Conservation (phyloP, 768 basidiomycete species). For the Hericium rajendrae region DNA sequence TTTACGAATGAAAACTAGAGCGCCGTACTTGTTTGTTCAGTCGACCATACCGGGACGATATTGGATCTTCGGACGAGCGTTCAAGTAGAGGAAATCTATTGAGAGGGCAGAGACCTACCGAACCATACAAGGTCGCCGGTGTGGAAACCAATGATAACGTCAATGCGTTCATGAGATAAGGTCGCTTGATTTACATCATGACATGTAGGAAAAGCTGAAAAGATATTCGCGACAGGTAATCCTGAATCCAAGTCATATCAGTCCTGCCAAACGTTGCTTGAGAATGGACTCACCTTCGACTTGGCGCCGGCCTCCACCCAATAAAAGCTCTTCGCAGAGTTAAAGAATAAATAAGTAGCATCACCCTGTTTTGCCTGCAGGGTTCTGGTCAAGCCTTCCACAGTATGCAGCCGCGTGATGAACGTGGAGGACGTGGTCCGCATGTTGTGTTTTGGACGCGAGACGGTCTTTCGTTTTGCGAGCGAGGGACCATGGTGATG, state of each 20-base stretch:
- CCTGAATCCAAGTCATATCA: conserved; percentile 36
- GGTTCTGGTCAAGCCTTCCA: conserved; percentile 64
- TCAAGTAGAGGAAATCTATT: background rate
- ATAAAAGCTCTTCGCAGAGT: conserved; percentile 70
- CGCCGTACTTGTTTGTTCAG: conserved; percentile 69
- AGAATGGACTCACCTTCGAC: conserved; percentile 49
- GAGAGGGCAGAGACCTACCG: conserved; percentile 36
- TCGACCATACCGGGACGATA: conserved; percentile 73
- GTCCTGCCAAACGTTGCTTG: background rate
- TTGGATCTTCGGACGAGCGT: conserved; percentile 45
- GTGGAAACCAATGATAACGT: conserved; percentile 84
- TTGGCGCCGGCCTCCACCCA: conserved; percentile 86
- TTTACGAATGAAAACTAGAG: background rate
- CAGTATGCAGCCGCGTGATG: conserved; percentile 75
- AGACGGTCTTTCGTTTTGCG: conserved; percentile 52
- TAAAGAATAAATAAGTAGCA: conserved; percentile 79
- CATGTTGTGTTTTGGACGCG: conserved; percentile 85
- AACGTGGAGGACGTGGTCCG: conserved; percentile 89
- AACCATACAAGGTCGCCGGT: conserved; percentile 97
- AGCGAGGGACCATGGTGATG: conserved; percentile 21
- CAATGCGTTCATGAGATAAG: conserved; percentile 67
- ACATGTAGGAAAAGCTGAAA: conserved; percentile 87
- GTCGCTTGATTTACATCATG: conserved; percentile 81
- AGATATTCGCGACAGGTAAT: conserved; percentile 75
- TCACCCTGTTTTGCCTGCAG: conserved; percentile 80